Evolutionary conservation across 2,329 filamentous ascomycete genomes (phyloP).

Genomic region (Ophiostoma pallidulum): DNA sequence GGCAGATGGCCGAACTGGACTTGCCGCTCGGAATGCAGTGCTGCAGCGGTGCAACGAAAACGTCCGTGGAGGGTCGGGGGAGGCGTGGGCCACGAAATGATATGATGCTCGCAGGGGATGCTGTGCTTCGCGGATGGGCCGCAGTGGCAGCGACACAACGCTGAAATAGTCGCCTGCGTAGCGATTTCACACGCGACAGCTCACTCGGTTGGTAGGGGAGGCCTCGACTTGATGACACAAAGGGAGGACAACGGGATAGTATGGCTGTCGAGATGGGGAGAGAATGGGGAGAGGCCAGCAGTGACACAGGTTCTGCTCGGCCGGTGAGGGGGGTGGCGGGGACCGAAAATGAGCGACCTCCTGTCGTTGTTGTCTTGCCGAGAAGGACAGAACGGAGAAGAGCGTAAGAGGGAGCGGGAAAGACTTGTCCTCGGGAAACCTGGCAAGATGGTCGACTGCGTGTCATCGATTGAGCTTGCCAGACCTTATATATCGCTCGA

Average conservation of each 20-base stretch:
- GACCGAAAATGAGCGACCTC: background rate
- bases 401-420: background rate
- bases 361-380: background rate
- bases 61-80: background rate
- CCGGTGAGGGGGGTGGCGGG: background rate
- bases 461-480: slow-evolving; percentile 2
- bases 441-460: background rate
- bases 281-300: background rate
- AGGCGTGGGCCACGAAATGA: background rate
- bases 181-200: background rate
- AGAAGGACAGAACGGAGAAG: background rate
- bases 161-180: background rate
- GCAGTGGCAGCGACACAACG: slow-evolving; percentile 2
- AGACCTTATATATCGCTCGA: background rate
- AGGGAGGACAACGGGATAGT: background rate
- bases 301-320: background rate
- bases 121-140: slow-evolving; percentile 1
- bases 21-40: background rate
- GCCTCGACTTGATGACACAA: background rate
- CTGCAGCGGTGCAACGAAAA: slow-evolving; percentile 1
- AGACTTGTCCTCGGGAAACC: background rate
- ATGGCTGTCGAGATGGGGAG: no score
- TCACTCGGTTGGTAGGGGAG: background rate
- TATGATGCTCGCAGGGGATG: background rate
- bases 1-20: background rate